phyloP scores from a whole-genome alignment of 2,329 filamentous ascomycete species.

The Fusarium ramigenum region DNA sequence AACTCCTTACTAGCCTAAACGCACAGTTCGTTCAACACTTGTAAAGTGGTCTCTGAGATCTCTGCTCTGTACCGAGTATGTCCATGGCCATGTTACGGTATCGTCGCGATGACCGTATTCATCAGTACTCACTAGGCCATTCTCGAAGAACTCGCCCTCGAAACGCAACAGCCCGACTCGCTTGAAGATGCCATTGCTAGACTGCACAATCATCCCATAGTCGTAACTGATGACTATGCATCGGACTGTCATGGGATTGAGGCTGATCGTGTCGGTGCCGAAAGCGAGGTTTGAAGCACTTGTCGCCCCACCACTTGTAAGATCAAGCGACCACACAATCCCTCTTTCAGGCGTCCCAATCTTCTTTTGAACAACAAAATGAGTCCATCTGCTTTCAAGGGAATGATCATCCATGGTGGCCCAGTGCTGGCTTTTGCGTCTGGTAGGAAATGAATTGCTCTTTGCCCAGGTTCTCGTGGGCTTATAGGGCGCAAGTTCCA shows the following conservation, averaged over 20 bases:
- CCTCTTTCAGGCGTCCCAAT: background rate
- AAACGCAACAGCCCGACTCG: background rate
- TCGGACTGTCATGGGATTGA: background rate
- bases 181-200: fast-evolving
- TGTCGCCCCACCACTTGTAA: background rate
- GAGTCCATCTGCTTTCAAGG: fast-evolving
- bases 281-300: background rate
- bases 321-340: background rate
- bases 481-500: background rate
- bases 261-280: background rate
- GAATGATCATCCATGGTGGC: fast-evolving
- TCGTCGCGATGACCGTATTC: fast-evolving
- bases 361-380: background rate
- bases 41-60: background rate
- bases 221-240: background rate
- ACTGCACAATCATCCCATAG: background rate
- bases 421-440: background rate
- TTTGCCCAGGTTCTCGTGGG: background rate
- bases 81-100: background rate
- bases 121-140: background rate
- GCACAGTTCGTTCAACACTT: background rate
- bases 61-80: background rate
- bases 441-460: background rate
- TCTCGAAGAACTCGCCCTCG: background rate
- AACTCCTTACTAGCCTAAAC: background rate